Evolutionary conservation across 1,284 basidiomycete genomes (phyloP).

Genomic region (Omphalotus olearius): DNA sequence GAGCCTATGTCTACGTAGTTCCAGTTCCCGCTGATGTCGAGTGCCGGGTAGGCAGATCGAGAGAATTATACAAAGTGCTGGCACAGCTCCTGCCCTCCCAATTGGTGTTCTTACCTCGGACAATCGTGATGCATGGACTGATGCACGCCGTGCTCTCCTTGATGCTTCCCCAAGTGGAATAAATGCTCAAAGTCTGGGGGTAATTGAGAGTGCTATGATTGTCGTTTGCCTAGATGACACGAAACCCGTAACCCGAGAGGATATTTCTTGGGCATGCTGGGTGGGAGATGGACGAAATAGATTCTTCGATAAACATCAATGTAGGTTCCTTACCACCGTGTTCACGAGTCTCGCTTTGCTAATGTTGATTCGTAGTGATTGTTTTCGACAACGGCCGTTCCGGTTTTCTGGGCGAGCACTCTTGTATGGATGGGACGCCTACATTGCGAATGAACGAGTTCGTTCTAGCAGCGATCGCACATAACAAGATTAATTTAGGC

Average conservation of each 20-base stretch:
- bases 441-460: conserved; percentile 97
- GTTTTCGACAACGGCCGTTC: conserved; percentile 93
- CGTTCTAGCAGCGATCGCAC: conserved; percentile 73
- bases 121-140: conserved; percentile 89
- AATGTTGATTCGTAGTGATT: conserved; percentile 53
- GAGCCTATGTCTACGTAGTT: neutral
- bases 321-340: conserved; percentile 41
- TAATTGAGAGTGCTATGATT: conserved; percentile 89
- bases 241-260: conserved; percentile 76
- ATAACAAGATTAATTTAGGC: conserved; percentile 76
- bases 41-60: conserved; percentile 64
- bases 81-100: conserved; percentile 49
- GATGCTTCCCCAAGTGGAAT: conserved; percentile 49
- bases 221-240: conserved; percentile 85
- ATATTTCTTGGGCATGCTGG: conserved; percentile 85
- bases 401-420: conserved; percentile 89
- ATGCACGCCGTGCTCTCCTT: conserved; percentile 69
- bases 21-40: conserved; percentile 2
- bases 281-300: conserved; percentile 90
- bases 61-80: conserved; percentile 70
- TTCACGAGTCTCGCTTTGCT: neutral
- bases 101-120: conserved; percentile 86
- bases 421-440: conserved; percentile 95
- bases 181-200: conserved; percentile 69
- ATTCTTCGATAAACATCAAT: conserved; percentile 97